phyloP scores from a whole-genome alignment of 2,329 filamentous ascomycete species.

The Septoria linicola region DNA sequence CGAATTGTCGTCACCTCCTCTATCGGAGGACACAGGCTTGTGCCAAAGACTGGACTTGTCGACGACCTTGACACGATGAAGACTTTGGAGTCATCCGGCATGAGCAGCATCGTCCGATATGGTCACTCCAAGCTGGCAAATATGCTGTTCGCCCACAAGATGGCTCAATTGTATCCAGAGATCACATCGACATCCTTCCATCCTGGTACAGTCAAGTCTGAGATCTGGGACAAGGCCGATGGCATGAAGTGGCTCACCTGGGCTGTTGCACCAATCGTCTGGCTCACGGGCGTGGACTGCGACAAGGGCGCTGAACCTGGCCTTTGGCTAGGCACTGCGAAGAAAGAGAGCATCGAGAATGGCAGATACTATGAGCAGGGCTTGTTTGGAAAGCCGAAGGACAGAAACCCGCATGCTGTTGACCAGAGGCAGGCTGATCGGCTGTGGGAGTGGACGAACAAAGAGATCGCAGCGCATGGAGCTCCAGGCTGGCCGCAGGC shows the following conservation, averaged over 20 bases:
- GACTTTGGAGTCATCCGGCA: conserved; percentile 17
- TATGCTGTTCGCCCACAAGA: conserved; percentile 46
- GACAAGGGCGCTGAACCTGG: conserved; percentile 29
- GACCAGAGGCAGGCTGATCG: conserved; percentile 26
- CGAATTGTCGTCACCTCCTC: conserved; percentile 42
- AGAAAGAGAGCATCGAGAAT: conserved; percentile 26
- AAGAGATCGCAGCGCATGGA: conserved; percentile 25
- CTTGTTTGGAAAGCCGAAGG: conserved; percentile 22
- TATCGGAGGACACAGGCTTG: conserved; percentile 5
- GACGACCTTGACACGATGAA: conserved; percentile 14
- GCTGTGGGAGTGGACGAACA: conserved; percentile 36
- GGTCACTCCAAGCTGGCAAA: conserved; percentile 53
- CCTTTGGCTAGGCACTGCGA: conserved; percentile 30
- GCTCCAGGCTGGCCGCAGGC: conserved; percentile 19
- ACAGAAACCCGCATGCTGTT: conserved; percentile 14
- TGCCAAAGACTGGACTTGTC: conserved; percentile 7
- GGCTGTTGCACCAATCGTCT: conserved; percentile 5
- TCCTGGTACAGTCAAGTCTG: conserved; percentile 52
- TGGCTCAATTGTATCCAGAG: conserved; percentile 46
- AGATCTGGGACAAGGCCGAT: conserved; percentile 37
- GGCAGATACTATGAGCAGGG: conserved; percentile 33
- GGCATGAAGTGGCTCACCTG: conserved; percentile 10
- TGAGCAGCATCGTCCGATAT: conserved; percentile 37
- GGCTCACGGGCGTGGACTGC: conserved; percentile 10
- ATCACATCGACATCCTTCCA: conserved; percentile 49